Base-by-base conservation (phyloP, 2,329 filamentous ascomycete species). In the Cryoendolithus antarcticus region DNA sequence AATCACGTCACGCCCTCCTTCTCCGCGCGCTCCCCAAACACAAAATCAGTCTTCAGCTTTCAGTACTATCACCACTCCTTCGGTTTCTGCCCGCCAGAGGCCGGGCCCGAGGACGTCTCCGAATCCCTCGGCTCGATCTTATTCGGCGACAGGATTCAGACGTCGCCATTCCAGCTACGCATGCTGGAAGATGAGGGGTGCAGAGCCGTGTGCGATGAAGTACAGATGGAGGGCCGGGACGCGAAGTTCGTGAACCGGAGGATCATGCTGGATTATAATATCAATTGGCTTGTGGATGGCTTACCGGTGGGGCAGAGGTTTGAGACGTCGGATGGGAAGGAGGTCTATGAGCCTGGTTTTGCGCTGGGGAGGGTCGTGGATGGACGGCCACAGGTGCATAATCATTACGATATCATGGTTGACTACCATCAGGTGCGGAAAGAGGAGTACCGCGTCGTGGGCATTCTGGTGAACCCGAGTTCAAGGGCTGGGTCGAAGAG, bases 241-340 rank as follows among this genome's bases (percentile, higher is more conserved):
- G 75, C 84, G 12, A 70, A 76, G 38, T 96, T 94, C 47, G 80
- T 94, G 45, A 93, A 91, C 58, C 70, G 71, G 51, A 76, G 80
- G 53, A 94, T 98, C 59, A 69, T 71, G 55, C 77, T 93, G 58
- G 85, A 82, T 28, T 95, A 93, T 62, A 89, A 88, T 53, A 65
- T 96, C 53, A 95, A 96, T 61, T 95, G 89, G 86, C 71, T 98
- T 38, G 81, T 98, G 30, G 91, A 98, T 61, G 89, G 91, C 2
- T 68, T 98, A 38, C 91, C 91, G 1, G 91, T 86, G 2, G 91
- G 86, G 15, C 86, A 95, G 61, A 80, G 86, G 44, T 66, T 74
- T 49, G 91, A 95, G 58, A 72, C 80, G 32, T 72, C 81, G 35
- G 86, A 83, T 2, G 72, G 80, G 28, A 80, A 79, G 9, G 75